Base-by-base conservation (phyloP, 1,284 basidiomycete species). In the Chalciporus sp. region DNA sequence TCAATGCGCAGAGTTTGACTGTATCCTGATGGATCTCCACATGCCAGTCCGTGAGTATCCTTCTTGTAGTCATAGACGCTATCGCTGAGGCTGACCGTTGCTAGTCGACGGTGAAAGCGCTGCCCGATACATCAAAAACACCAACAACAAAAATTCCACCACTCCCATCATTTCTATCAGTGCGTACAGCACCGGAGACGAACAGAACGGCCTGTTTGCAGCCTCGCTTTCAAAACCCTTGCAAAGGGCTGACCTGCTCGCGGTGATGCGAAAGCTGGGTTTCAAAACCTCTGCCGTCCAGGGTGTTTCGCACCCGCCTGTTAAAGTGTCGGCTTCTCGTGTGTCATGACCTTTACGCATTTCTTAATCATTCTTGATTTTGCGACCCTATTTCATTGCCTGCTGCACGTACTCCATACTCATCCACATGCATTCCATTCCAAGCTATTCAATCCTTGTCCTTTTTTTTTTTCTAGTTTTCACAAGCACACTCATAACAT, bases 141-240 rank as follows among this genome's bases (percentile, higher is more conserved):
- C 94, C n/a, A 91, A 92, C 67, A 92, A 92, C 76, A 91, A 86
- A 77, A 96, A 96, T 65, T 85, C 87, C 43, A 83, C 79, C 59
- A 93, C 89, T 54, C 96, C 87, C n/a, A 94, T 98, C 56, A 88
- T 98, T 51, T 93, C 95, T 51, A 86, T 97, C 48, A 92, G 90
- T 66, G 90, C 88, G 27, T 94, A 94, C 70, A 86, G 87, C 60
- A 83, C 83, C 17, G 77, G 77, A 28, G 88, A 92, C 52, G 85
- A 88, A 52, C 81, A 82, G 48, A 88, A 85, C 62, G 89, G 86
- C 27, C 74, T 96, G 42, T 98, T 97, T 72, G 83, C 91, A 6
- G 93, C 90, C 1, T 90, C 90, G 33, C 77, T 98, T 29, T 76
- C 88, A 49, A 97, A 97, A 73, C 95, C 94, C 1, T 76, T 97